Conservation (phyloP, 2,329 filamentous ascomycete species). For the Arachnomyces sp. region DNA sequence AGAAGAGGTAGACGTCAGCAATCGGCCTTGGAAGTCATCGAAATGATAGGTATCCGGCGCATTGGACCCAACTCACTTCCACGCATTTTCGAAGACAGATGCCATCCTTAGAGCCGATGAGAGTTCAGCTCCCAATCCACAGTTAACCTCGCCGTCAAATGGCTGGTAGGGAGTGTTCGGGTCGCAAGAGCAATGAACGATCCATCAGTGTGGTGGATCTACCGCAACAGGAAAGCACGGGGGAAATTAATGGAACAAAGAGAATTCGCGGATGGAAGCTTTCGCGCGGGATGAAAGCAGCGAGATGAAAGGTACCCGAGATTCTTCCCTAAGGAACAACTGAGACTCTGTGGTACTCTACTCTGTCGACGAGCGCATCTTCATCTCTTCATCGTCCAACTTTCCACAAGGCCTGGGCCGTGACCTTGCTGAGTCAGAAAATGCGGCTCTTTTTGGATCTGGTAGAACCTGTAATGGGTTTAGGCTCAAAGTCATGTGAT, state of each 20-base stretch:
- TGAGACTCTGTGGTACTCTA: no score
- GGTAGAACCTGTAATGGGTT: no score
- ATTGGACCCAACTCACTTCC: conserved; percentile 38
- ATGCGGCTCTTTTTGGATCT: no score
- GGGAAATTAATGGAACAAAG: neutral
- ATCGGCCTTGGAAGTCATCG: conserved; percentile 2
- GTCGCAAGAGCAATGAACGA: conserved; percentile 42
- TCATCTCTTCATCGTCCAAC: no score
- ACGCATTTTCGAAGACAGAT: conserved; percentile 42
- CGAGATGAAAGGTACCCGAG: no score
- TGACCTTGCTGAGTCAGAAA: no score
- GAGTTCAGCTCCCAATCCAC: conserved; percentile 36
- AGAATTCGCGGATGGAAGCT: neutral
- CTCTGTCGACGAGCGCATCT: no score
- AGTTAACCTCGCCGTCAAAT: conserved; percentile 52
- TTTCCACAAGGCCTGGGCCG: no score
- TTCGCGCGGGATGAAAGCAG: neutral
- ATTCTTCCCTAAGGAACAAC: no score
- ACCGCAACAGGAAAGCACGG: neutral
- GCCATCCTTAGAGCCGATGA: conserved; percentile 31
- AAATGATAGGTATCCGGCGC: no score
- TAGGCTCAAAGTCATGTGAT: no score
- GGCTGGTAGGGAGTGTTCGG: conserved; percentile 44
- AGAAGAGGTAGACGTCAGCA: conserved; percentile 10
- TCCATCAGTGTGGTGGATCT: conserved; percentile 41